phyloP scores from a whole-genome alignment of 2,329 filamentous ascomycete species.

The Lachnellula occidentalis region DNA sequence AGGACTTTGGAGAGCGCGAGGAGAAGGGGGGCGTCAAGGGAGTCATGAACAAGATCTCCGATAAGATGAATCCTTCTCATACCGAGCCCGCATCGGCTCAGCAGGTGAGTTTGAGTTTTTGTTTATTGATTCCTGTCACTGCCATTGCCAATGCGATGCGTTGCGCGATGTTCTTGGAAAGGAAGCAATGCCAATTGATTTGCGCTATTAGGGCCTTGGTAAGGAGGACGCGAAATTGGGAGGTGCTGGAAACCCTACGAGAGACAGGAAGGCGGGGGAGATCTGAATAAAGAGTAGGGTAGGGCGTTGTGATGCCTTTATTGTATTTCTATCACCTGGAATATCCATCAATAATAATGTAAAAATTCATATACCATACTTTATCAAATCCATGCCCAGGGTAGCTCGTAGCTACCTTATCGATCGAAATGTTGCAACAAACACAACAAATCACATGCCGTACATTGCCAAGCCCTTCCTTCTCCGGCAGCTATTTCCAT shows the following conservation, averaged over 20 bases:
- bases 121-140: neutral
- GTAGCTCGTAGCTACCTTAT: too few species aligned
- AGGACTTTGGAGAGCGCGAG: neutral
- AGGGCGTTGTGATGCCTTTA: too few species aligned
- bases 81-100: neutral
- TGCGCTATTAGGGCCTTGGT: neutral
- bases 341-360: slow-evolving; percentile 13
- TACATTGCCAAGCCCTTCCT: too few species aligned
- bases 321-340: slow-evolving; percentile 6
- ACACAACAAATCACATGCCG: too few species aligned
- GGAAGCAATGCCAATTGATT: neutral
- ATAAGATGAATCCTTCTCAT: neutral
- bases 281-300: slow-evolving; percentile 1
- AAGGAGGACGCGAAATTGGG: neutral
- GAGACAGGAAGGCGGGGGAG: neutral
- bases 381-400: too few species aligned
- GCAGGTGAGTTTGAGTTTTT: neutral
- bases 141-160: neutral
- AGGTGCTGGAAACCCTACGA: neutral
- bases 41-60: neutral
- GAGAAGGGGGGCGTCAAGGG: neutral
- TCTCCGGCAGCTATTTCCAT: too few species aligned
- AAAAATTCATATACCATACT: too few species aligned
- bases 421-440: too few species aligned
- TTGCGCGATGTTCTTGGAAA: neutral